Evolutionary conservation across 495 filamentous ascomycete species (phyloP).

Genomic region (Xylaria castorea): DNA sequence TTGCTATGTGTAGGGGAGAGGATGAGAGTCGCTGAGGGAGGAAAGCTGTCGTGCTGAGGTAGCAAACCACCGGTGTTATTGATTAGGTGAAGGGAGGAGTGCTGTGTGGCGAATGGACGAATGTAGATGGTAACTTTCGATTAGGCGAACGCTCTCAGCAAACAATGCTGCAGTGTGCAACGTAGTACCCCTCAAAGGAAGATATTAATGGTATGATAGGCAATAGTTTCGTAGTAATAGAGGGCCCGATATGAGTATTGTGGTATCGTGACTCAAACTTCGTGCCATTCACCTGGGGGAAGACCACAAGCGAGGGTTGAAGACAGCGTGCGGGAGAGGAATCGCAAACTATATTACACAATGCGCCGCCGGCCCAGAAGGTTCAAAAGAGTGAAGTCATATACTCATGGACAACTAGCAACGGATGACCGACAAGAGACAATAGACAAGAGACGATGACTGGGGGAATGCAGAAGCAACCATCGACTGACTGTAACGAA

Average conservation of each 20-base stretch:
- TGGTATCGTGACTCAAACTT: constrained; percentile 19
- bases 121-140: not conserved
- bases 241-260: not conserved
- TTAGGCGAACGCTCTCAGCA: constrained; percentile 9
- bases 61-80: not conserved
- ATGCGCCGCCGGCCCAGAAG: constrained; percentile 11
- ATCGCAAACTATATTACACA: constrained; percentile 29
- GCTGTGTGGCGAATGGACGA: not conserved
- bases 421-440: constrained; percentile 20
- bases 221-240: not conserved
- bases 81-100: constrained; percentile 13
- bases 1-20: not conserved
- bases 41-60: not conserved
- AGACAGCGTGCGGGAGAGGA: constrained; percentile 19
- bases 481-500: constrained; percentile 46
- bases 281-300: constrained; percentile 20
- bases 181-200: not conserved
- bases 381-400: constrained; percentile 25
- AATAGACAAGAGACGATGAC: constrained; percentile 41
- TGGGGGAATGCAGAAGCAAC: constrained; percentile 47
- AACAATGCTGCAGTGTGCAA: not conserved
- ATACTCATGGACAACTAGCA: constrained; percentile 7
- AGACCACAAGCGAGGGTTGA: constrained; percentile 23
- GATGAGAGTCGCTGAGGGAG: not conserved
- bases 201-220: constrained; percentile 5